Conservation (phyloP, 495 filamentous ascomycete species). For the Trichodelitschia bisporula region DNA sequence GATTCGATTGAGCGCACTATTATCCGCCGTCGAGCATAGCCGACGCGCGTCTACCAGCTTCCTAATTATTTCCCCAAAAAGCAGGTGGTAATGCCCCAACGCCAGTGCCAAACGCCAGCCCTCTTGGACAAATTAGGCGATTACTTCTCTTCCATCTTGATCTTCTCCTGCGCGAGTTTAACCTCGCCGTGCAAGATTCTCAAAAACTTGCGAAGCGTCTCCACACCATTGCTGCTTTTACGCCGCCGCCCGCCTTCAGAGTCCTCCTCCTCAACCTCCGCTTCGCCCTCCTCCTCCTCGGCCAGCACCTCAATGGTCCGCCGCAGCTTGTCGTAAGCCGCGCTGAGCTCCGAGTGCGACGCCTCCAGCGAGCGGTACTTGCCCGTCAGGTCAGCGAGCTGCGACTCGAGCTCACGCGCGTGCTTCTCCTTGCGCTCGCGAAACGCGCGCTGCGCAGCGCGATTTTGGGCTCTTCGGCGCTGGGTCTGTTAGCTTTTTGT, state of each 20-base stretch:
- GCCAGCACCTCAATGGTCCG: conserved; percentile 13
- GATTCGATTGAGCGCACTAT: too few relatives aligned
- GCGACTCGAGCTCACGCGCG: conserved; percentile 15
- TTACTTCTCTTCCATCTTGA: too few relatives aligned
- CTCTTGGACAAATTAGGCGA: too few relatives aligned
- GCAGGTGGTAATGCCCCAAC: too few relatives aligned
- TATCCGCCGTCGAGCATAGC: too few relatives aligned
- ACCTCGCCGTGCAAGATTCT: conserved; percentile 12
- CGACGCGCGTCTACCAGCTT: too few relatives aligned
- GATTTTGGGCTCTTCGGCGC: conserved; percentile 3
- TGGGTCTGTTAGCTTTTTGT: neutral
- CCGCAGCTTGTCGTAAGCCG: conserved; percentile 13
- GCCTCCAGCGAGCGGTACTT: conserved; percentile 2
- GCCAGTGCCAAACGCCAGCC: too few relatives aligned
- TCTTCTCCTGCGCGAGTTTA: conserved; percentile 9
- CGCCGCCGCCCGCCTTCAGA: conserved; percentile 4
- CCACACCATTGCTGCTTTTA: conserved; percentile 7
- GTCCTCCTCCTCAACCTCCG: too few relatives aligned
- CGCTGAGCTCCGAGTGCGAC: conserved; percentile 4
- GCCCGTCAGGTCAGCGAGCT: conserved; percentile 1
- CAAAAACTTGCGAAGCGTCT: conserved; percentile 11
- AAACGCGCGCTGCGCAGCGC: conserved; percentile 18
- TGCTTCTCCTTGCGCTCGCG: conserved; percentile 22
- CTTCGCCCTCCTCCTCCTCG: conserved; percentile 7
- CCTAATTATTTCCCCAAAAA: too few relatives aligned